A percentile compares a stretch with the other conserved stretches of the same genome.
These are phyloP conservation scores for Penicillium argentinense DNA, from an alignment of 495 filamentous ascomycete species.

Conservation along the genomic window DNA sequence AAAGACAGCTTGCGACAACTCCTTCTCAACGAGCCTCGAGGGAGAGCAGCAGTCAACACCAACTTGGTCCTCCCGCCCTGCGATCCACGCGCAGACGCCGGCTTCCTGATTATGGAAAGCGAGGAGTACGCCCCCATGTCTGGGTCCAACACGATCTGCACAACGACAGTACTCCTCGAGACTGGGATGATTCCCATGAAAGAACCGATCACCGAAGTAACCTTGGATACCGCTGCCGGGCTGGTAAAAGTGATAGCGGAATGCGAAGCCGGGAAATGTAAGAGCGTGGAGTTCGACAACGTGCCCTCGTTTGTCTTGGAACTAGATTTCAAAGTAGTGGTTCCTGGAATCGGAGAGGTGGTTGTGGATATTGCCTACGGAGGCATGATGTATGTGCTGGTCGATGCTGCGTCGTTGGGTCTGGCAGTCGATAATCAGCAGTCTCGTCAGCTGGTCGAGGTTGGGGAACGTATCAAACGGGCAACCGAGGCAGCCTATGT, in stretches of 20 bases:
- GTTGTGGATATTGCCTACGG: constrained; percentile 36
- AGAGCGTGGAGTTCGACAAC: constrained; percentile 34
- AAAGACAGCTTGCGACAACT: constrained; percentile 31
- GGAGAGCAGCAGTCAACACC: constrained; percentile 30
- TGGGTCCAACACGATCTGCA: constrained; percentile 36
- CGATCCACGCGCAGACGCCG: constrained; percentile 33
- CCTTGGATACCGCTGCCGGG: constrained; percentile 33
- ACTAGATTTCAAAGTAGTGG: constrained; percentile 30
- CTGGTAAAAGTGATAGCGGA: constrained; percentile 31
- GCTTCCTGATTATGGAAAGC: constrained; percentile 42
- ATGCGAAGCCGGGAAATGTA: constrained; percentile 36
- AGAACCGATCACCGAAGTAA: constrained; percentile 29
- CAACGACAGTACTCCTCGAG: constrained; percentile 35
- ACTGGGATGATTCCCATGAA: constrained; percentile 39
- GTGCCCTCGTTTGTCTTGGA: constrained; percentile 35
- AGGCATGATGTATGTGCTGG: constrained; percentile 38
- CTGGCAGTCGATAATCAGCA: constrained; percentile 21
- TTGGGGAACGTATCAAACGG: constrained; percentile 34
- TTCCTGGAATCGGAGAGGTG: constrained; percentile 29
- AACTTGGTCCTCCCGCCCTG: constrained; percentile 39
- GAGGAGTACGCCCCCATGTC: constrained; percentile 41
- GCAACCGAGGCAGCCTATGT: constrained; percentile 22
- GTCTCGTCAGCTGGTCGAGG: constrained; percentile 22
- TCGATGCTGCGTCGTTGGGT: constrained; percentile 28
- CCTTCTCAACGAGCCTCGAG: constrained; percentile 38